Evolutionary conservation across 176 grass and related monocot species (phyloP), one percentile per base, ranked within the genome.

Genomic region (Tillandsia leiboldiana): DNA sequence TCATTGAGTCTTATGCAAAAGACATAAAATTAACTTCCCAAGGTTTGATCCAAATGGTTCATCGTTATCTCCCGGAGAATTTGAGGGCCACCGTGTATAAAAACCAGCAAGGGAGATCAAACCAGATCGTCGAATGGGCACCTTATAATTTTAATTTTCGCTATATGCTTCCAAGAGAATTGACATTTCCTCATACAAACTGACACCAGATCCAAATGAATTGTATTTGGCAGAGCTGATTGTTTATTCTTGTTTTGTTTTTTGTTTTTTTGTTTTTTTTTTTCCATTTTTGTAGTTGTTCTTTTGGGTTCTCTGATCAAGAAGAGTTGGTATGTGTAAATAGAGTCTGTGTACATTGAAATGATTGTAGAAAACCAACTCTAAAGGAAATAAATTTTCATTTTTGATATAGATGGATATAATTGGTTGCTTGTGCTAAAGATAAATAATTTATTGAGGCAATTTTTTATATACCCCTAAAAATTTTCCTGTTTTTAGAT

Each of bases 101-200:
- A 76, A 92, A 88, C 76, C 91, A 91, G 54, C 85, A 83, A 70
- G 81, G 86, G 24, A 69, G 83, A 74, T 81, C 92, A 3, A 81
- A 72, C 72, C 91, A 76, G 83, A 86, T 87, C 49, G 82, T 96
- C 6, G 92, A 96, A 66, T 96, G 92, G 92, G 81, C 92, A n/a
- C 83, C 86, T 52, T 84, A 89, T 68, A 89, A 96, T 62, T 79
- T 82, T 75, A 89, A 27, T 65, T 96, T 96, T 67, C 75, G 92
- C 24, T 96, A 92, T 51, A 75, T 96, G 48, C 76, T 96, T 1
- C 72, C 92, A 1, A 82, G 88, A 53, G 88, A 96, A 58, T 70
- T 96, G 11, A 83, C 75, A 57, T 96, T 96, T 70, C 92, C 88
- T 65, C 88, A 92, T 78, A 72, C 89, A 18, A 89, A 69, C 83